Conservation (phyloP, 257 asterid genomes). For the Solanum sejunctum region DNA sequence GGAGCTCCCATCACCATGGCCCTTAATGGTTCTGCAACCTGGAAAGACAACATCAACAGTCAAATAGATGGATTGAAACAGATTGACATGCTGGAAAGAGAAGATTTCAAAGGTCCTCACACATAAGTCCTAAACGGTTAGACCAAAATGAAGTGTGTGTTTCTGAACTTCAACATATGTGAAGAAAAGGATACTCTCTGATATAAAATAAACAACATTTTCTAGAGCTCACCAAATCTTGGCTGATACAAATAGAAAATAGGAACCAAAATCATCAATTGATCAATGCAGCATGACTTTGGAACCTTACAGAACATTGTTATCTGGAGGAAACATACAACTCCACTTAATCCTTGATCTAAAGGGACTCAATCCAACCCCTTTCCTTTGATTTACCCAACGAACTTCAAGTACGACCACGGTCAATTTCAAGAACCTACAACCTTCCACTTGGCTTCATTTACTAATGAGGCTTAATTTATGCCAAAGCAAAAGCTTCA, state of each 20-base stretch:
- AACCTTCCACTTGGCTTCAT: not conserved
- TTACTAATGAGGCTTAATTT: not conserved
- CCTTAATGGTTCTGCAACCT: conserved; percentile 98
- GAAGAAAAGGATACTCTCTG: not conserved
- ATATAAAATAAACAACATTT: not conserved
- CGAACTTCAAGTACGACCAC: not conserved
- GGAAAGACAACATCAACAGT: not conserved
- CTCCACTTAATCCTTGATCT: not conserved
- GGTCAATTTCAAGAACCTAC: not conserved
- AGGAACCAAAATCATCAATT: not conserved
- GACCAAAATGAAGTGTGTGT: not conserved
- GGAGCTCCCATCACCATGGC: conserved; percentile 99
- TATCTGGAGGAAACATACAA: not conserved
- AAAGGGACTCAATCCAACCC: not conserved
- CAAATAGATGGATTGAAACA: not conserved
- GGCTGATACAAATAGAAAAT: not conserved
- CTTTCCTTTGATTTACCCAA: not conserved
- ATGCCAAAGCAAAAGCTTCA: not conserved
- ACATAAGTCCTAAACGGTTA: not conserved
- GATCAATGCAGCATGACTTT: not conserved
- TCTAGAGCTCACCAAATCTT: not conserved
- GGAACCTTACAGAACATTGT: not conserved
- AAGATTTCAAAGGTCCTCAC: not conserved
- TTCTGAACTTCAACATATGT: not conserved
- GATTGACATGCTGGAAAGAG: not conserved